A percentile compares a stretch with the other conserved stretches of the same genome.
Evolutionary conservation across 495 filamentous ascomycete species (phyloP).

Genomic region (Penicillium atrosanguineum): DNA sequence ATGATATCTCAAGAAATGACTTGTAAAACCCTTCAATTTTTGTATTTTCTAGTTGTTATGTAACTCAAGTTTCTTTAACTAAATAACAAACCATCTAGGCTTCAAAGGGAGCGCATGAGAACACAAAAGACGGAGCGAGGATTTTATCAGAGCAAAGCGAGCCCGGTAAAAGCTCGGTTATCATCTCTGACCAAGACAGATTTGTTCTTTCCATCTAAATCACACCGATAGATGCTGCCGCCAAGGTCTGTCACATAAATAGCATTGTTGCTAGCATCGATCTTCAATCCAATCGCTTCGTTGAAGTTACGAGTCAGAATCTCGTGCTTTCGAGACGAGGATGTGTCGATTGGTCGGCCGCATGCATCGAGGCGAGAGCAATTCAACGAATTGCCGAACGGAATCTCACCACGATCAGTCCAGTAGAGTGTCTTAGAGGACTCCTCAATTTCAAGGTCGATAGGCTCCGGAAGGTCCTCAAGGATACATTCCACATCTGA

Average conservation of each 20-base stretch:
- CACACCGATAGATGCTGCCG: constrained; percentile 44
- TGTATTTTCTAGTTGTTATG: too few species aligned
- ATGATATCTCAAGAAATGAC: too few species aligned
- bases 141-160: constrained; percentile 7
- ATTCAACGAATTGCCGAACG: constrained; percentile 48
- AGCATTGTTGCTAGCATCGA: constrained; percentile 35
- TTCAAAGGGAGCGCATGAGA: too few species aligned
- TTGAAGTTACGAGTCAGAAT: constrained; percentile 38
- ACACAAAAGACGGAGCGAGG: neutral
- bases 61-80: too few species aligned
- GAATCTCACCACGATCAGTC: constrained; percentile 54
- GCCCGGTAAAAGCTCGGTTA: constrained; percentile 30
- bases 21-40: too few species aligned
- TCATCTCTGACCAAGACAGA: constrained; percentile 23
- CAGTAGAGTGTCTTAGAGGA: constrained; percentile 41
- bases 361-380: constrained; percentile 14
- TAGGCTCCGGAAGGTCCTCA: constrained; percentile 45
- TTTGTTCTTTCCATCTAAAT: constrained; percentile 40
- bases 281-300: constrained; percentile 49
- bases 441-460: constrained; percentile 50
- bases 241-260: constrained; percentile 51
- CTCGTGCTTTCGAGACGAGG: constrained; percentile 12
- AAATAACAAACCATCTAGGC: too few species aligned
- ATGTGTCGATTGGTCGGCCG: constrained; percentile 12
- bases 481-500: constrained; percentile 33